These are phyloP conservation scores for Rhododendron ovatum DNA, from an alignment of 148 eudicot genomes.

Conservation along the genomic window DNA sequence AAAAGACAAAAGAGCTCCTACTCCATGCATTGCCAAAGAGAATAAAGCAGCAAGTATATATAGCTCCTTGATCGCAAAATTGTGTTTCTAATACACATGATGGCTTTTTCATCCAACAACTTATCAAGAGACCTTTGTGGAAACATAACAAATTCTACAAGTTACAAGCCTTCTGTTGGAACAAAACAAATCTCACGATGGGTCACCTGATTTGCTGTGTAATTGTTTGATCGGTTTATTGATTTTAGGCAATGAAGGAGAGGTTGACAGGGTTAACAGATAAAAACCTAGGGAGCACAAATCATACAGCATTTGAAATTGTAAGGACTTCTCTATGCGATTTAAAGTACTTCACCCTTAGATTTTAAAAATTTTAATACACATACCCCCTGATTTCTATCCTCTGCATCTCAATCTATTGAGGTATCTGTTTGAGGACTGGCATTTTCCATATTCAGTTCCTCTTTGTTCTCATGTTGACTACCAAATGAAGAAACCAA, in stretches of 20 bases:
- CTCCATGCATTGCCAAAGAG: background rate
- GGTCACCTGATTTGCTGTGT: too few species aligned
- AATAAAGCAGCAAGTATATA: background rate
- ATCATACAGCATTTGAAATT: too few species aligned
- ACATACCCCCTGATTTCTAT: constrained; percentile 57
- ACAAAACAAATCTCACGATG: too few species aligned
- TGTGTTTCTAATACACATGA: background rate
- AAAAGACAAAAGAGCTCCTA: background rate
- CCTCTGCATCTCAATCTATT: constrained; percentile 64
- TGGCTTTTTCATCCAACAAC: background rate
- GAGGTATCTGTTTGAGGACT: constrained; percentile 84
- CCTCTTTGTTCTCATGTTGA: constrained; percentile 63
- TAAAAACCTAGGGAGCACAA: too few species aligned
- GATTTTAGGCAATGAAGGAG: too few species aligned
- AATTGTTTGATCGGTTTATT: too few species aligned
- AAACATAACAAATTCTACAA: too few species aligned
- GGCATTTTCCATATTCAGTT: constrained; percentile 69
- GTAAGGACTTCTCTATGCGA: too few species aligned
- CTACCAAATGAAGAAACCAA: constrained; percentile 34
- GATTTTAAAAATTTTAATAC: background rate
- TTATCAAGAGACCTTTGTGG: background rate
- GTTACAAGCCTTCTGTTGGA: too few species aligned
- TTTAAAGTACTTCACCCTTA: too few species aligned
- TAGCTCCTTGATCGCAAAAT: background rate
- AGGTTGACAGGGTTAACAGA: too few species aligned